phyloP scores from a whole-genome alignment of 2,329 filamentous ascomycete genomes.

The Juglanconis juglandina region DNA sequence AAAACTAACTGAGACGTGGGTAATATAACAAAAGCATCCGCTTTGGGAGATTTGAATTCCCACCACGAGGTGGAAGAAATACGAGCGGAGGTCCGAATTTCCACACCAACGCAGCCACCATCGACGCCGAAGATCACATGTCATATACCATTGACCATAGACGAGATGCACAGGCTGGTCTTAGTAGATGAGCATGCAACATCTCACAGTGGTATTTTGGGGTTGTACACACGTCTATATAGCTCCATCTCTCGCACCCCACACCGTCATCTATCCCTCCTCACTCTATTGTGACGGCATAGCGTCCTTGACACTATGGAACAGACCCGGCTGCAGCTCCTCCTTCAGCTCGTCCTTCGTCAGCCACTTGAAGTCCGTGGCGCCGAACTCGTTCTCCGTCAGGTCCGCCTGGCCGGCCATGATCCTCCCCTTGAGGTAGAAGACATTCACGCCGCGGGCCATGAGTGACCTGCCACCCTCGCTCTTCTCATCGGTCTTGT shows the following conservation, averaged over 20 bases:
- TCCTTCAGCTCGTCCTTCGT: slow-evolving; percentile 80
- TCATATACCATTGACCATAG: too few species aligned
- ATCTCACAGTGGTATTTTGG: slow-evolving; percentile 4
- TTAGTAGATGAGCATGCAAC: neutral
- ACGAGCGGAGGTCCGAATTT: too few species aligned
- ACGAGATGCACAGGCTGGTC: neutral
- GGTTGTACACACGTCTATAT: slow-evolving; percentile 1
- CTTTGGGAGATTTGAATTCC: too few species aligned
- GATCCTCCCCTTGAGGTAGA: slow-evolving; percentile 95
- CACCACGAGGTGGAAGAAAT: too few species aligned
- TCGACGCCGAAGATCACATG: too few species aligned
- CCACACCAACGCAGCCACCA: too few species aligned
- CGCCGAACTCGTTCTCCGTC: slow-evolving; percentile 64
- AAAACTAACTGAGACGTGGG: too few species aligned
- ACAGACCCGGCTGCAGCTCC: slow-evolving; percentile 66
- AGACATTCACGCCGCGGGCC: slow-evolving; percentile 69
- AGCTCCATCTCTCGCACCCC: neutral
- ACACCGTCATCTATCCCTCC: neutral
- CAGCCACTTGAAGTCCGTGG: slow-evolving; percentile 88
- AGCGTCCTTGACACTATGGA: slow-evolving; percentile 74
- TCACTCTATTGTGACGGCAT: slow-evolving; percentile 40
- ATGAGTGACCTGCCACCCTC: slow-evolving; percentile 33
- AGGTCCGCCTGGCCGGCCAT: slow-evolving; percentile 94
- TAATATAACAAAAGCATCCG: too few species aligned
- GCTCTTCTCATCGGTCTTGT: slow-evolving; percentile 38